These are phyloP conservation scores for Fusarium armeniacum DNA, from an alignment of 2,329 filamentous ascomycete genomes.

Conservation along the genomic window DNA sequence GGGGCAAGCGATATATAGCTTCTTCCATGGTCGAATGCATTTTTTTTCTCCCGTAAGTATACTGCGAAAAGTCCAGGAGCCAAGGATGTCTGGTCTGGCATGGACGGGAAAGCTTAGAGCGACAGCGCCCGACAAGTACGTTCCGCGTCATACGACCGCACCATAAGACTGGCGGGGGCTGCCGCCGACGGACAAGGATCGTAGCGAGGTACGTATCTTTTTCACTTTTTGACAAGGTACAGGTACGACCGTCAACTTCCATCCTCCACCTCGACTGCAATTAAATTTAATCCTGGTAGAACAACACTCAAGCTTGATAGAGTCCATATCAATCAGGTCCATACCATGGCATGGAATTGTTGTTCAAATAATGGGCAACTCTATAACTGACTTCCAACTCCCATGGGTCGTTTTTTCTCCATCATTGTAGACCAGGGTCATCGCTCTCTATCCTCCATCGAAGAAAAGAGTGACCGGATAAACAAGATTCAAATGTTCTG, in stretches of 20 bases:
- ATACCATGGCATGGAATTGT: constrained; percentile 39
- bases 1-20: constrained; percentile 52
- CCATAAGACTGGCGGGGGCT: constrained; percentile 48
- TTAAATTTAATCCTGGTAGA: background rate
- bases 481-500: background rate
- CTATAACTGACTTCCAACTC: constrained; percentile 25
- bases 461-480: background rate
- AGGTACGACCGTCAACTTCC: background rate
- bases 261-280: background rate
- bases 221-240: background rate
- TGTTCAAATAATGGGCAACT: constrained; percentile 45
- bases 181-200: constrained; percentile 33
- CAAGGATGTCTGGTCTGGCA: constrained; percentile 21
- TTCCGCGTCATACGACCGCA: constrained; percentile 50
- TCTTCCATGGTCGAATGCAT: constrained; percentile 9
- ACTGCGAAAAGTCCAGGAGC: constrained; percentile 1
- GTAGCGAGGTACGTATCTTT: constrained; percentile 38
- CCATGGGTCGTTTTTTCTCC: constrained; percentile 41
- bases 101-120: constrained; percentile 35
- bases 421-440: constrained; percentile 24
- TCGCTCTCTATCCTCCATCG: constrained; percentile 22
- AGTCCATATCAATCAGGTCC: constrained; percentile 1
- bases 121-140: constrained; percentile 49
- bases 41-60: constrained; percentile 3
- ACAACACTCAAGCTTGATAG: background rate